Percentiles rank a stretch among this genome's conserved stretches.
Evolutionary conservation across 768 basidiomycete genomes (phyloP).

Genomic region (Pulveroboletus sp.): DNA sequence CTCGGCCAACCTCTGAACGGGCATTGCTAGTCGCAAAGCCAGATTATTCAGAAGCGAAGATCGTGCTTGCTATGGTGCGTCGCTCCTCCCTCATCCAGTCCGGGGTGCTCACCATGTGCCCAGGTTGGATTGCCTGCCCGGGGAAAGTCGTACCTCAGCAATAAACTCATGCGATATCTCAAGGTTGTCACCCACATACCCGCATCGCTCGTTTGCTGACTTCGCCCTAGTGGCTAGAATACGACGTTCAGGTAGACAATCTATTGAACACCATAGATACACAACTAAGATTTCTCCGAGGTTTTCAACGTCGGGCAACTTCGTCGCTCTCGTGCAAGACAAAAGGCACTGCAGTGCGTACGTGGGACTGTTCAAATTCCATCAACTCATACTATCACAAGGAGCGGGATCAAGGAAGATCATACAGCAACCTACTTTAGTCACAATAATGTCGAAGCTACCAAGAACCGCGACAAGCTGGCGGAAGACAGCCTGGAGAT

Average conservation of each 20-base stretch:
- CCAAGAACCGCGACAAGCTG: slow-evolving; percentile 71
- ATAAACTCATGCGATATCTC: slow-evolving; percentile 95
- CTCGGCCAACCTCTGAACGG: neutral
- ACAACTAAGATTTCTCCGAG: slow-evolving; percentile 35
- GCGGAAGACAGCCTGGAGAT: slow-evolving; percentile 93
- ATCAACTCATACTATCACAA: slow-evolving; percentile 24
- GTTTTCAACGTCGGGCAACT: slow-evolving; percentile 99
- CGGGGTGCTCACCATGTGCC: neutral
- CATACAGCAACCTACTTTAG: slow-evolving; percentile 91
- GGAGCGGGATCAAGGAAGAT: slow-evolving; percentile 84
- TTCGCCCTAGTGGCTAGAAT: slow-evolving; percentile 88
- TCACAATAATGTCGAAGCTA: slow-evolving; percentile 78
- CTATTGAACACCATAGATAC: neutral
- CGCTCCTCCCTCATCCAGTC: neutral
- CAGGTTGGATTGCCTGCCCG: slow-evolving; percentile 97
- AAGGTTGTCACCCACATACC: slow-evolving; percentile 51
- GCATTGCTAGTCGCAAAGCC: slow-evolving; percentile 77
- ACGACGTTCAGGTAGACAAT: slow-evolving; percentile 79
- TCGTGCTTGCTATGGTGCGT: slow-evolving; percentile 92
- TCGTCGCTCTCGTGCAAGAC: slow-evolving; percentile 79
- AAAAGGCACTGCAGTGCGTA: slow-evolving; percentile 69
- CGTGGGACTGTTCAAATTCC: neutral
- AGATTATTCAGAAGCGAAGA: slow-evolving; percentile 98
- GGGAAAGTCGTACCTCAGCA: slow-evolving; percentile 97
- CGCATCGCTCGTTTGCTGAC: slow-evolving; percentile 6